Evolutionary conservation across 306 rosid genomes (phyloP), one percentile per base, ranked within the genome.

Genomic region (Trifolium dubium): DNA sequence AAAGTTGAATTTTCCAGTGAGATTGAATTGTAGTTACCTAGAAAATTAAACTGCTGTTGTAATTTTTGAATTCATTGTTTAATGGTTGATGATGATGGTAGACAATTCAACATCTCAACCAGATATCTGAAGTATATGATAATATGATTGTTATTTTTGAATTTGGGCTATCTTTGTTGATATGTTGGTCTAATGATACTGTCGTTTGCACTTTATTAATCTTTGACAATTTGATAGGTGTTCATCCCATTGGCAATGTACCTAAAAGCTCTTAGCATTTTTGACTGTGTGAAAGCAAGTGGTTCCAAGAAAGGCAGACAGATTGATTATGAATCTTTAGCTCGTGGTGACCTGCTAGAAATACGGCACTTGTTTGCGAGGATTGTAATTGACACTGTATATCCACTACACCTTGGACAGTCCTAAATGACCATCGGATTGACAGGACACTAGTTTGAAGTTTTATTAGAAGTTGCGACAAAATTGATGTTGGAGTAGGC

Each of bases 331-430:
- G 85, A 83, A 56, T 80, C 85, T 44, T 82, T 92, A 71, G 84
- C 83, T 75, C 50, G n/a, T 2, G 94, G 94, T 34, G 58, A 73
- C 34, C 62, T 82, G 68, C 79, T 31, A 32, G 92, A 92, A 82
- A 64, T 88, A 68, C 85, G 91, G 46, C 89, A 88, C 49, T 68
- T 88, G 75, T 85, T 92, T 72, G 98, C 98, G 23, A 83, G 92
- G 84, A 64, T 87, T 50, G 92, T 90, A 64, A 86, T 92, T 61
- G 93, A 92, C 55, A 88, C 96, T 3, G 40, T 89, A 17, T 92
- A 79, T 82, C 97, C 96, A 67, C 79, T 75, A 35, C 80, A 63
- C 51, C 64, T 76, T 74, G 70, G 39, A 55, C 69, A 67, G 71
- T 72, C 67, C 51, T 34, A 50, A 69, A 72, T 51, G 71, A 54